Evolutionary conservation across 768 basidiomycete species (phyloP).

Genomic region (Leccinum pellstonianum): DNA sequence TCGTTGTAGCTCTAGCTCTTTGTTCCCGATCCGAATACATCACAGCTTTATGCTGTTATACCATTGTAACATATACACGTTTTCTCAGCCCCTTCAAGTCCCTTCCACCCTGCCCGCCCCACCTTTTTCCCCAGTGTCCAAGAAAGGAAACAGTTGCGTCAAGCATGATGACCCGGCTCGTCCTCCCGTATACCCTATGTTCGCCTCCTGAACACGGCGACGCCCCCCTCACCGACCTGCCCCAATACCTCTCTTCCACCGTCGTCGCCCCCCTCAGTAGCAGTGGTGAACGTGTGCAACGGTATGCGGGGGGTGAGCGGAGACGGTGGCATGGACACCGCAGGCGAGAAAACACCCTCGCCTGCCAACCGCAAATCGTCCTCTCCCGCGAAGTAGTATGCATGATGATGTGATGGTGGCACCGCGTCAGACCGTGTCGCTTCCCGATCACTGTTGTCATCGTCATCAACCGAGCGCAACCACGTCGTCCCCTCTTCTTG

Average conservation of each 20-base stretch:
- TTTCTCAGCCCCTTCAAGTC: background rate
- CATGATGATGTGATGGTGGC: conserved; percentile 30
- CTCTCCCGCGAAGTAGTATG: conserved; percentile 54
- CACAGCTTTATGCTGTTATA: conserved; percentile 15
- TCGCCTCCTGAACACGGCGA: conserved; percentile 22
- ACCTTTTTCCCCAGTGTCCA: background rate
- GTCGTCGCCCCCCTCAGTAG: conserved; percentile 3
- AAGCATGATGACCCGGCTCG: conserved; percentile 4
- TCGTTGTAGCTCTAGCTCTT: conserved; percentile 28
- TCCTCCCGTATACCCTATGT: conserved; percentile 5
- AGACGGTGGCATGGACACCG: conserved; percentile 62
- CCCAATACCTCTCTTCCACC: conserved; percentile 3
- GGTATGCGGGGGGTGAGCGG: conserved; percentile 49
- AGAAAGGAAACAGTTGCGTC: conserved; percentile 2
- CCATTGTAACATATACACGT: conserved; percentile 7
- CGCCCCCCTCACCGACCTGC: conserved; percentile 11
- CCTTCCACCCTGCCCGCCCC: background rate
- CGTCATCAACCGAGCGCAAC: background rate
- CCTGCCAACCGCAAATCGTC: conserved; percentile 58
- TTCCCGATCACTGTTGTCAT: background rate
- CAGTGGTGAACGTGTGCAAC: conserved; percentile 13
- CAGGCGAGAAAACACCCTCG: conserved; percentile 73
- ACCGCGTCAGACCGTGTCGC: background rate
- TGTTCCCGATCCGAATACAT: conserved; percentile 8
- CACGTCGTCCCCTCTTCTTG: background rate